Percentiles rank a stretch among this genome's conserved stretches.
phyloP scores from a whole-genome alignment of 768 basidiomycete species.

The Leccinum uliginosum region DNA sequence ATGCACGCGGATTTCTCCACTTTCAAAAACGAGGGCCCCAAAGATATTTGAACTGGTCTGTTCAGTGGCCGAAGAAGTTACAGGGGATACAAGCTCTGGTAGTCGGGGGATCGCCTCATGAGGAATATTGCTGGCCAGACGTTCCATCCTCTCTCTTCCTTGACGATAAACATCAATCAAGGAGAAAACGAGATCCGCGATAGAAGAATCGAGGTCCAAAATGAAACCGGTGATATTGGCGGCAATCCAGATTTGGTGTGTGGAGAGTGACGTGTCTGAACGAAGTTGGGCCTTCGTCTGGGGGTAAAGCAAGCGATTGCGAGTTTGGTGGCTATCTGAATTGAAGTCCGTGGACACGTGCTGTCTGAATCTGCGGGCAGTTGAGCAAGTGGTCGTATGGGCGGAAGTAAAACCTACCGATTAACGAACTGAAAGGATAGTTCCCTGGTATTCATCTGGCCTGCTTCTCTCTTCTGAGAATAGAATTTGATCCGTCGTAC shows the following conservation, averaged over 20 bases:
- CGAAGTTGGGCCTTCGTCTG: constrained; percentile 74
- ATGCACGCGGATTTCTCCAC: constrained; percentile 78
- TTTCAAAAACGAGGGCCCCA: constrained; percentile 70
- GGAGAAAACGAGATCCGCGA: constrained; percentile 76
- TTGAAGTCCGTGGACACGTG: constrained; percentile 64
- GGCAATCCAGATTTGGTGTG: constrained; percentile 54
- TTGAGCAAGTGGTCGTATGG: constrained; percentile 2
- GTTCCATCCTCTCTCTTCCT: constrained; percentile 74
- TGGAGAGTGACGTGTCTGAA: constrained; percentile 44
- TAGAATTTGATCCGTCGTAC: constrained; percentile 71
- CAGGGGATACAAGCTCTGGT: constrained; percentile 2
- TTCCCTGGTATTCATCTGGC: constrained; percentile 64
- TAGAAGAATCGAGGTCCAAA: constrained; percentile 76
- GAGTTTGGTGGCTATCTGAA: constrained; percentile 60
- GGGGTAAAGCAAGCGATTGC: constrained; percentile 74
- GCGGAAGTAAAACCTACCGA: constrained; percentile 41
- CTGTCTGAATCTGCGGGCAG: constrained; percentile 69
- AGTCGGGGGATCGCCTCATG: constrained; percentile 23
- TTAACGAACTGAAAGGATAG: constrained; percentile 86
- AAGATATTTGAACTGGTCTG: constrained; percentile 56
- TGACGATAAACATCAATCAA: constrained; percentile 79
- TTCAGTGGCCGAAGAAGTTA: constrained; percentile 14
- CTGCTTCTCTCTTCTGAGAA: constrained; percentile 72
- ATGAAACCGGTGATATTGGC: constrained; percentile 82
- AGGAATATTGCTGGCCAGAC: constrained; percentile 53